These are phyloP conservation scores for Termitomyces sp. DNA, from an alignment of 768 basidiomycete genomes.

Conservation along the genomic window DNA sequence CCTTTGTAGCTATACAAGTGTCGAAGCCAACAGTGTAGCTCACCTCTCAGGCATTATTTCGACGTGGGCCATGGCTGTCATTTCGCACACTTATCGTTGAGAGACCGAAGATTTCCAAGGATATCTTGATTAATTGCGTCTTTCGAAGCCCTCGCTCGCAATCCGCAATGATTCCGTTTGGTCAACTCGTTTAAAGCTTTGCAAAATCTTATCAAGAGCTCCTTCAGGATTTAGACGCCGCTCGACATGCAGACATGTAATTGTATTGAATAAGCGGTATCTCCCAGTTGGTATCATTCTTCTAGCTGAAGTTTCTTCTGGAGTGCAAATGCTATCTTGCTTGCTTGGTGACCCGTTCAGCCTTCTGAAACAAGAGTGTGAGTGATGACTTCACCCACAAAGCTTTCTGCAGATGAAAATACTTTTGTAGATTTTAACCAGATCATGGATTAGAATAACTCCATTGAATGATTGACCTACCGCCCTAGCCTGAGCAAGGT, in stretches of 20 bases:
- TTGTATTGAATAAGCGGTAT: not conserved
- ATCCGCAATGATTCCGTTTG: not conserved
- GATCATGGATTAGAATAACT: not conserved
- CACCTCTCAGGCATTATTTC: not conserved
- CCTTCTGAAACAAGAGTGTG: not conserved
- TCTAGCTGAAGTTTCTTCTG: too few species aligned
- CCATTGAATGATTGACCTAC: not conserved
- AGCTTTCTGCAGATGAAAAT: not conserved
- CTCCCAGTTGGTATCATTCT: not conserved
- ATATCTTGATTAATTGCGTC: not conserved
- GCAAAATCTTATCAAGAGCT: too few species aligned
- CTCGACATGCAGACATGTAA: not conserved
- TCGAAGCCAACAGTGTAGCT: too few species aligned
- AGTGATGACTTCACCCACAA: not conserved
- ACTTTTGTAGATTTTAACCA: not conserved
- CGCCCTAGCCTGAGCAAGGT: not conserved
- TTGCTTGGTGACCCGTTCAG: not conserved
- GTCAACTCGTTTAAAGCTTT: not conserved
- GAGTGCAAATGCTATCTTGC: too few species aligned
- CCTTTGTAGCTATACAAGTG: too few species aligned
- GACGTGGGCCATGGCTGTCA: not conserved
- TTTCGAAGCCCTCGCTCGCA: not conserved
- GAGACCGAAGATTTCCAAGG: not conserved
- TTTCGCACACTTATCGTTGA: not conserved
- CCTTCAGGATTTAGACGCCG: too few species aligned